Conservation (phyloP, 2,329 filamentous ascomycete genomes). For the Xylariaceae sp. region DNA sequence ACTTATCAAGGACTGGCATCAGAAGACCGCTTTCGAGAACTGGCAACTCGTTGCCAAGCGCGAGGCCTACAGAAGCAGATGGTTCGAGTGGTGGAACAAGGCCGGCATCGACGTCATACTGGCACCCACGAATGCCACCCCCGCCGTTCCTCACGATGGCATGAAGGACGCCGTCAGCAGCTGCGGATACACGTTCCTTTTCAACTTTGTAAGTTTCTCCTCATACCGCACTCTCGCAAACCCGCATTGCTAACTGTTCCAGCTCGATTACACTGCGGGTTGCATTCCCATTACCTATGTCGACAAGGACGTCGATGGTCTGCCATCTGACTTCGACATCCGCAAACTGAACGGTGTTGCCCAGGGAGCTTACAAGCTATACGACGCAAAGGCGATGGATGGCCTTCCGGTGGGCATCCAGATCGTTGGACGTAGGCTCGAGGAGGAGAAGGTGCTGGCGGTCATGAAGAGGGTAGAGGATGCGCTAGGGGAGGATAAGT, state of each 20-base stretch:
- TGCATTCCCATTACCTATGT: slow-evolving; percentile 84
- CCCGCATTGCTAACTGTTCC: slow-evolving; percentile 8
- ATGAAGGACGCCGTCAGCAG: slow-evolving; percentile 82
- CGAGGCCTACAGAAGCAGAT: slow-evolving; percentile 70
- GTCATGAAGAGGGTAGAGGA: slow-evolving; percentile 75
- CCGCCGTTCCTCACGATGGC: slow-evolving; percentile 77
- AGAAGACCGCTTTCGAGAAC: slow-evolving; percentile 70
- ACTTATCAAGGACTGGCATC: slow-evolving; percentile 65
- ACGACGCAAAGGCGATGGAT: slow-evolving; percentile 77
- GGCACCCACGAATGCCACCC: slow-evolving; percentile 82
- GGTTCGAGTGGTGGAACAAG: slow-evolving; percentile 81
- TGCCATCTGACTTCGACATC: slow-evolving; percentile 56
- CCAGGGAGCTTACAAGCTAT: slow-evolving; percentile 76
- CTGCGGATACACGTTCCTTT: slow-evolving; percentile 90
- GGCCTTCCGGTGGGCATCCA: slow-evolving; percentile 84
- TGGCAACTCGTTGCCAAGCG: slow-evolving; percentile 75
- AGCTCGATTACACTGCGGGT: slow-evolving; percentile 81
- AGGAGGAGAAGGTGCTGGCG: slow-evolving; percentile 83
- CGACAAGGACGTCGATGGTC: slow-evolving; percentile 60
- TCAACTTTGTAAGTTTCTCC: slow-evolving; percentile 64
- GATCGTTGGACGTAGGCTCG: slow-evolving; percentile 69
- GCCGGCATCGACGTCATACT: slow-evolving; percentile 72
- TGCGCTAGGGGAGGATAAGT: slow-evolving; percentile 57
- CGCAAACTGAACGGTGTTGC: slow-evolving; percentile 72
- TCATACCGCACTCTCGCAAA: background rate